Conservation (phyloP, 306 rosid genomes). For the Prunus mongolica region DNA sequence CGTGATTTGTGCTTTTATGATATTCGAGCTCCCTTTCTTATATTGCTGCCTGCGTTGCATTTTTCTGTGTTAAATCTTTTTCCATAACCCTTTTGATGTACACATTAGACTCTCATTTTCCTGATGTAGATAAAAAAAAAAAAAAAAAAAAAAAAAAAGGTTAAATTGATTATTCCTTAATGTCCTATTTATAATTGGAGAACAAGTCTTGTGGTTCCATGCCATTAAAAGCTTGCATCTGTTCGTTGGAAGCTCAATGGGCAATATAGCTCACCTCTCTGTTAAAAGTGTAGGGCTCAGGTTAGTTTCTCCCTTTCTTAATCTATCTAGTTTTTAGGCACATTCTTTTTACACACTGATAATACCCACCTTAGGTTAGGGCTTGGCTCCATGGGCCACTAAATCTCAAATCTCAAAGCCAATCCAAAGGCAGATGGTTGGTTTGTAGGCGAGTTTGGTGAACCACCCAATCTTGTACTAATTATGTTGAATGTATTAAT, state of each 20-base stretch:
- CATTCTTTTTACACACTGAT: too few relatives aligned
- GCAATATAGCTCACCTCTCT: not conserved
- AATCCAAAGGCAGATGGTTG: too few relatives aligned
- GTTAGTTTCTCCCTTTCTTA: not conserved
- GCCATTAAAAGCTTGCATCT: not conserved
- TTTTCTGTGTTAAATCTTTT: not conserved
- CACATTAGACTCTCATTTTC: not conserved
- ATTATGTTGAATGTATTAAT: too few relatives aligned
- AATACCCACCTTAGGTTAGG: too few relatives aligned
- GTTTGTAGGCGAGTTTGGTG: too few relatives aligned
- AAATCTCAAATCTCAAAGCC: too few relatives aligned
- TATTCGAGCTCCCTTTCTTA: not conserved
- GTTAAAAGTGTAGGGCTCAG: not conserved
- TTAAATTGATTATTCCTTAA: not conserved
- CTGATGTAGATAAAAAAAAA: too few relatives aligned
- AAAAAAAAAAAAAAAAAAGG: not conserved
- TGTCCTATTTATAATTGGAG: not conserved
- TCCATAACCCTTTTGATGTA: not conserved
- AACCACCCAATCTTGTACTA: too few relatives aligned
- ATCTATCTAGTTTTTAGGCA: not conserved
- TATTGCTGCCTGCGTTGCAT: not conserved
- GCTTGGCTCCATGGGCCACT: too few relatives aligned
- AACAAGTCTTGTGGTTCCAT: not conserved
- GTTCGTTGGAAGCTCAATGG: not conserved
- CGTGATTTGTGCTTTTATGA: not conserved